These are phyloP conservation scores for Lotmaria passim DNA, from an alignment of 208 protist genomes.

Conservation along the genomic window DNA sequence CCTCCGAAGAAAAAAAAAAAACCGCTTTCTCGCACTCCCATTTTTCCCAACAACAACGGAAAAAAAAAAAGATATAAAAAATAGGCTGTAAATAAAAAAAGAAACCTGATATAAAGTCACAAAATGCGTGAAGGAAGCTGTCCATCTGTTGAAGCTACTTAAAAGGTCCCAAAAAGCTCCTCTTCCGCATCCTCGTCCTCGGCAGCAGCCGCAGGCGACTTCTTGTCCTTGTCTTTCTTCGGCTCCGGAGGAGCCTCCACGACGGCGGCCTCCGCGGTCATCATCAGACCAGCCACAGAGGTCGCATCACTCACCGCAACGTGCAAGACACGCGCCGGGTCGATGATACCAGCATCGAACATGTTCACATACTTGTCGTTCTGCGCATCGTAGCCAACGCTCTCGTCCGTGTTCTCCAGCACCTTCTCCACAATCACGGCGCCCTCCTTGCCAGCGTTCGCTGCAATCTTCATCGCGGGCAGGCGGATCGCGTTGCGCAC, in stretches of 20 bases:
- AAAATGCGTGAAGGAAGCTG: slow-evolving; percentile 13
- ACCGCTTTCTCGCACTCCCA: too few relatives aligned
- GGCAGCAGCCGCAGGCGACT: neutral
- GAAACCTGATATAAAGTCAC: too few relatives aligned
- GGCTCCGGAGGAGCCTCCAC: slow-evolving; percentile 48
- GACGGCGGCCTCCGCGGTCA: slow-evolving; percentile 97
- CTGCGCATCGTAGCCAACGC: slow-evolving; percentile 95
- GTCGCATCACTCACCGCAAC: slow-evolving; percentile 97
- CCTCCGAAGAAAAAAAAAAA: too few relatives aligned
- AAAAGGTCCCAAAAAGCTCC: slow-evolving; percentile 43
- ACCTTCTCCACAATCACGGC: slow-evolving; percentile 98
- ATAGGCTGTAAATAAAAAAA: neutral
- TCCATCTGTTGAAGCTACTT: neutral
- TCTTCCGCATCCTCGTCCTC: slow-evolving; percentile 36
- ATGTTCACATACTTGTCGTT: slow-evolving; percentile 97
- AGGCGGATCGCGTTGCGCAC: slow-evolving; percentile 93
- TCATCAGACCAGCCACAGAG: slow-evolving; percentile 98
- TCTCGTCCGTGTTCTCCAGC: slow-evolving; percentile 75
- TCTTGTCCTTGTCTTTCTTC: slow-evolving; percentile 32
- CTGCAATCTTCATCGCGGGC: slow-evolving; percentile 94
- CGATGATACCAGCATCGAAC: slow-evolving; percentile 99
- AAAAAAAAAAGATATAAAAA: too few relatives aligned
- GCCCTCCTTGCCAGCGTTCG: slow-evolving; percentile 98
- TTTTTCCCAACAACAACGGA: too few relatives aligned
- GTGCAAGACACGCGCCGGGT: slow-evolving; percentile 99